Conservation (phyloP, 2,329 filamentous ascomycete species). For the Juglanconis oblonga region DNA sequence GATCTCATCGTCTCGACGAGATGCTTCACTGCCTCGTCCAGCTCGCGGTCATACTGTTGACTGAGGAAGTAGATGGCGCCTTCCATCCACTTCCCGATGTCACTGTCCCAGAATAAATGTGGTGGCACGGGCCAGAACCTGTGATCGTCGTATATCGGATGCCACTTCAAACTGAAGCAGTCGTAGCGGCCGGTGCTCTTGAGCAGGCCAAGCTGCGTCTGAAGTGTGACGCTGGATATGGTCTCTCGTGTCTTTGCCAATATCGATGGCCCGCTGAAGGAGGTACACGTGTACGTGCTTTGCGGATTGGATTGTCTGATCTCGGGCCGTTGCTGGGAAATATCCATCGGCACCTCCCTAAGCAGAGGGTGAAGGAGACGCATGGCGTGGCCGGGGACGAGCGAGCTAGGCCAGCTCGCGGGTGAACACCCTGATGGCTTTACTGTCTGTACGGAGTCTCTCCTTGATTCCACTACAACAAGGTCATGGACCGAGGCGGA, state of each 20-base stretch:
- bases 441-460: too few relatives aligned
- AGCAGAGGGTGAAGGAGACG: not conserved
- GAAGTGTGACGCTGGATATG: constrained; percentile 37
- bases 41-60: constrained; percentile 38
- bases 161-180: constrained; percentile 57
- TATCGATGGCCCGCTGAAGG: constrained; percentile 34
- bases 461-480: too few relatives aligned
- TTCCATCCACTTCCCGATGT: constrained; percentile 28
- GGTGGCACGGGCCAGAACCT: constrained; percentile 54
- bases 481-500: too few relatives aligned
- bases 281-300: constrained; percentile 33
- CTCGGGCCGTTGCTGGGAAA: not conserved
- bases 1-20: constrained; percentile 55
- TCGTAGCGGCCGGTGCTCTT: constrained; percentile 54
- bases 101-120: constrained; percentile 49
- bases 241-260: constrained; percentile 32
- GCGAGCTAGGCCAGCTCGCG: not conserved
- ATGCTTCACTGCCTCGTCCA: constrained; percentile 51
- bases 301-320: constrained; percentile 29
- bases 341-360: not conserved
- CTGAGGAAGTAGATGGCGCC: constrained; percentile 56
- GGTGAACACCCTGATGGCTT: not conserved
- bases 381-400: not conserved
- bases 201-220: constrained; percentile 51
- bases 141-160: constrained; percentile 49